Evolutionary conservation across 2,329 filamentous ascomycete species (phyloP).

Genomic region (Trichoderma sp.): DNA sequence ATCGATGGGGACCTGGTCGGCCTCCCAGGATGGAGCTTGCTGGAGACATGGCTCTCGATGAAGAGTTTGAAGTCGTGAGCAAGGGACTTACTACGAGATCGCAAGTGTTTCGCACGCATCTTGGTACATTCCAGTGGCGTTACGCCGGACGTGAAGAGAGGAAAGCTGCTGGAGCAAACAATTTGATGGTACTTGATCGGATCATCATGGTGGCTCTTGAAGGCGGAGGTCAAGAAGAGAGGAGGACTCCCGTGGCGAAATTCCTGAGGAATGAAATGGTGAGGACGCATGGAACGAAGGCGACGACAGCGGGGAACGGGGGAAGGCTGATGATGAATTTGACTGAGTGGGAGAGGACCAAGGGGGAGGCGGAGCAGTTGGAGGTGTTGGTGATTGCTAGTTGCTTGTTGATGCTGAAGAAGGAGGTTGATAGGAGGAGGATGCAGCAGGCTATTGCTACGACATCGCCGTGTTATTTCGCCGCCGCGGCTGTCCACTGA

Average conservation of each 20-base stretch:
- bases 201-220: conserved; percentile 38
- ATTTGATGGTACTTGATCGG: conserved; percentile 53
- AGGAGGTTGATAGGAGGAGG: conserved; percentile 61
- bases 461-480: neutral
- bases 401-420: conserved; percentile 64
- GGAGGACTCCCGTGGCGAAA: conserved; percentile 41
- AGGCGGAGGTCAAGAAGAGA: conserved; percentile 34
- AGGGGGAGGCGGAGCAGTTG: conserved; percentile 41
- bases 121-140: conserved; percentile 57
- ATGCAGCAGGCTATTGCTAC: conserved; percentile 52
- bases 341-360: conserved; percentile 36
- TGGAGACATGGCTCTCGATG: conserved; percentile 23
- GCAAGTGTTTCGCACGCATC: conserved; percentile 47
- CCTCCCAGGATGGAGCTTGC: conserved; percentile 47
- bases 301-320: conserved; percentile 50
- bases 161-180: conserved; percentile 42
- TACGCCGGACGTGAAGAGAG: conserved; percentile 53
- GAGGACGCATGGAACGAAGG: conserved; percentile 42
- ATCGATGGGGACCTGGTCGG: conserved; percentile 57
- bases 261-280: conserved; percentile 44
- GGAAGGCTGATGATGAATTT: conserved; percentile 50
- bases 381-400: conserved; percentile 57
- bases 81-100: conserved; percentile 50
- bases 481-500: neutral
- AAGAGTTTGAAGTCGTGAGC: conserved; percentile 32